A percentile compares a stretch with the other conserved stretches of the same genome.
phyloP scores from a whole-genome alignment of 73 alveolate genomes.

The Paramecium primaurelia region DNA sequence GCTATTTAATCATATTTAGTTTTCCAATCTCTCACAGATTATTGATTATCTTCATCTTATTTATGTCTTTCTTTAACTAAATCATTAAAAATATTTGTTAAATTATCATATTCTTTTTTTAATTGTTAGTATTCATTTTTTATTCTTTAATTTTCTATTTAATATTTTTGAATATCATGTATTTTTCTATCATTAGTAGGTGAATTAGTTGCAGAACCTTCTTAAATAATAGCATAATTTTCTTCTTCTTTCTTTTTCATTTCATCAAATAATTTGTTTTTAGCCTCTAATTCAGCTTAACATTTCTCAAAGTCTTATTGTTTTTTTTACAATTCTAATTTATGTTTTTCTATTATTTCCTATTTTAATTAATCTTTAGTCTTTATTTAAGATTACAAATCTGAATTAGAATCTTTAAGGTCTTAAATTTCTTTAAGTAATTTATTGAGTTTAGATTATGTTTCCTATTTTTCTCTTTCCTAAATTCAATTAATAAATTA shows the following conservation, averaged over 20 bases:
- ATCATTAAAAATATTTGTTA: conserved; percentile 4
- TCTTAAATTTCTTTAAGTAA: neutral
- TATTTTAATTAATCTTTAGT: neutral
- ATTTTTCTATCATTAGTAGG: neutral
- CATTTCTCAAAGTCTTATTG: neutral
- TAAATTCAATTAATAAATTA: neutral
- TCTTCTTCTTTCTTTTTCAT: neutral
- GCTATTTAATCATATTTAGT: neutral
- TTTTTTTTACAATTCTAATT: neutral
- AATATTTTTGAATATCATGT: neutral
- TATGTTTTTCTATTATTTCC: neutral
- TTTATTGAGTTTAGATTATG: neutral
- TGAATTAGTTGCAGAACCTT: neutral
- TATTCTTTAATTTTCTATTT: neutral
- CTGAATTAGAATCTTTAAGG: neutral
- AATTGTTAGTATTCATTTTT: neutral
- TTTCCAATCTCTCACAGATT: conserved; percentile 12
- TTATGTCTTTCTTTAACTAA: conserved; percentile 1
- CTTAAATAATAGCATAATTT: neutral
- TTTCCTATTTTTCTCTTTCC: neutral
- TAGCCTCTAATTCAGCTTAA: neutral
- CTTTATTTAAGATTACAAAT: neutral
- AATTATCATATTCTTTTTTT: conserved; percentile 10
- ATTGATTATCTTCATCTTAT: neutral
- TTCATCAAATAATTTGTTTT: neutral